Conservation (phyloP, 2,329 filamentous ascomycete genomes). For the Xylariomycetidae sp. region DNA sequence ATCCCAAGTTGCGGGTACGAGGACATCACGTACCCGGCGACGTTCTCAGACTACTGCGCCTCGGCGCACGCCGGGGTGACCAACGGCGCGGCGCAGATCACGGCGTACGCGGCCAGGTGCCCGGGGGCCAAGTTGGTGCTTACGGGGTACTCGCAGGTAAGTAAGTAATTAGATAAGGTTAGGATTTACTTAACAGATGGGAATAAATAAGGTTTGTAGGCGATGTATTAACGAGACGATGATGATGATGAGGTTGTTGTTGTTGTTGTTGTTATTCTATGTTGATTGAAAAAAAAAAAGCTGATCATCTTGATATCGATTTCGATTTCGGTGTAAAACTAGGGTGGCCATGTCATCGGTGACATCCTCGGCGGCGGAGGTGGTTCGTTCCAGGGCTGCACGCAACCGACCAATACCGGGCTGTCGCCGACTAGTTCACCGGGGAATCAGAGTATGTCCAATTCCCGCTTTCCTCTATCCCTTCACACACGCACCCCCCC, state of each 20-base stretch:
- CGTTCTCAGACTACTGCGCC: conserved; percentile 18
- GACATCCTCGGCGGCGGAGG: conserved; percentile 19
- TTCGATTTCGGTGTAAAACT: no score
- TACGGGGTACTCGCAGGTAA: conserved; percentile 25
- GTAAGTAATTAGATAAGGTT: no score
- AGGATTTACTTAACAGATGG: no score
- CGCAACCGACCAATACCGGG: conserved; percentile 7
- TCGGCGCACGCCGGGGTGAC: conserved; percentile 18
- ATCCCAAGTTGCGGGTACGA: conserved; percentile 17
- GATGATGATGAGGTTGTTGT: no score
- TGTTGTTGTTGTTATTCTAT: no score
- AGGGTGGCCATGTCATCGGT: conserved; percentile 12
- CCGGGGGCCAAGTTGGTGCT: conserved; percentile 23
- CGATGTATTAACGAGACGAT: no score
- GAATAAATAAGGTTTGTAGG: no score
- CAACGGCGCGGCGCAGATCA: conserved; percentile 19
- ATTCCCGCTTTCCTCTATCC: not conserved
- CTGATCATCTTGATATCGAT: no score
- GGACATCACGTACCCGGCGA: conserved; percentile 12
- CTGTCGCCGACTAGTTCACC: conserved; percentile 8
- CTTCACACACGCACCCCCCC: no score
- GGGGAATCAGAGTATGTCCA: conserved; percentile 7
- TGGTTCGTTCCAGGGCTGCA: conserved; percentile 11
- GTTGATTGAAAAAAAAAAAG: no score
- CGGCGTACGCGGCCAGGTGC: conserved; percentile 21